Evolutionary conservation across 805 yeast genomes (phyloP), one percentile per base, ranked within the genome.

Genomic region (Sugiyamaella mastotermitis): DNA sequence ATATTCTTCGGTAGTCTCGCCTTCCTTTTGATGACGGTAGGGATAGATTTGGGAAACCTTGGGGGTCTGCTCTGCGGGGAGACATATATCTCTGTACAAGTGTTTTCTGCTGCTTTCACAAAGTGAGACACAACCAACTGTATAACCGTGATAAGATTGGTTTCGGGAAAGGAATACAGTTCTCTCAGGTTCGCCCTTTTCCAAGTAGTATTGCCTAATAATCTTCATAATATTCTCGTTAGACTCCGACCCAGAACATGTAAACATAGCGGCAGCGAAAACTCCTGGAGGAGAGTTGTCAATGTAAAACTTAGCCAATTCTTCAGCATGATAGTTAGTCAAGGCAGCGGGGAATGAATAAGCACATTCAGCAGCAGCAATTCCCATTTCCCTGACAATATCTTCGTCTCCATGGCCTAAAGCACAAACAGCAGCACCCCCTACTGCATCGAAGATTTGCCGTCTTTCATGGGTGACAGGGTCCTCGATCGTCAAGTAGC

Each of bases 211-310:
- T n/a, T n/a, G n/a, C n/a, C n/a, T 33, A 25, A 73, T 74, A 49
- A 76, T 71, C 51, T 75, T 76, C 51, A 76, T 56, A n/a, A 79
- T 79, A 35, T 76, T 76, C 50, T 76, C 81, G 47, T 74, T 75
- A 33, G 80, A 78, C 53, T 76, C 81, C 21, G 80, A 71, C 41
- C 84, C 84, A 2, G 80, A 72, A 45, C 24, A 22, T 23, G 38
- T 33, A 13, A 36, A 40, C 15, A 36, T 9, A 3, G 43, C 43
- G 3, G 41, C 35, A 2, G 41, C 11, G 18, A 40, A 40, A 14
- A 38, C 43, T 10, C 36, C 41, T 10, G 19, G 15, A 13, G 37
- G 37, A 20, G 43, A 40, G 25, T 36, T 40, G 25, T 39, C 32
- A 9, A 40, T 31, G 13, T 35, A 35, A 15, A 40, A 31, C 21